phyloP scores from a whole-genome alignment of 2,329 filamentous ascomycete genomes.

The Ascochyta koolunga region DNA sequence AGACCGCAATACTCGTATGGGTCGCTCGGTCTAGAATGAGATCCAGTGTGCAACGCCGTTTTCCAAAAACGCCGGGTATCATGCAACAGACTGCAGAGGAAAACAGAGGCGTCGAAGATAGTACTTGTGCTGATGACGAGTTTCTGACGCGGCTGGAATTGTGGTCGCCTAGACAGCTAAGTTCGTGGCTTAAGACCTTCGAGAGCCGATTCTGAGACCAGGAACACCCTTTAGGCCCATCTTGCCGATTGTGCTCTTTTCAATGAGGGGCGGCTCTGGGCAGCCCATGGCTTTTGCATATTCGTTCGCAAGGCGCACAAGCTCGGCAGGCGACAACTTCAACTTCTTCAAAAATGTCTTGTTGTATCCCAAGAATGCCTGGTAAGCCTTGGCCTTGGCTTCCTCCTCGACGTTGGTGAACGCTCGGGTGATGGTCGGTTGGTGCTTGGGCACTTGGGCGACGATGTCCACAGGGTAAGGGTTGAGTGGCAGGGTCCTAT shows the following conservation, averaged over 20 bases:
- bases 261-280: conserved; percentile 53
- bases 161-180: conserved; percentile 11
- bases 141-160: not conserved
- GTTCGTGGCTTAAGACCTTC: conserved; percentile 15
- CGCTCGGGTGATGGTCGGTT: conserved; percentile 39
- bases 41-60: conserved; percentile 1
- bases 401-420: conserved; percentile 48
- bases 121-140: not conserved
- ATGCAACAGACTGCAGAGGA: conserved; percentile 15
- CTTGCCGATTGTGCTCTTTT: conserved; percentile 54
- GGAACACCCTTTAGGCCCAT: conserved; percentile 56
- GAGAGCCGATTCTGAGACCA: conserved; percentile 46
- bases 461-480: conserved; percentile 55
- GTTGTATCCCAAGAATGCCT: conserved; percentile 56
- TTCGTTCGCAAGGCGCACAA: conserved; percentile 53
- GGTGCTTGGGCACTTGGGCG: conserved; percentile 40
- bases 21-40: conserved; percentile 1
- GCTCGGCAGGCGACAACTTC: conserved; percentile 44
- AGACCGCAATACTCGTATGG: not conserved
- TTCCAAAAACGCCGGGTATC: conserved; percentile 14
- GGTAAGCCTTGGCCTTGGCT: conserved; percentile 53
- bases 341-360: conserved; percentile 54
- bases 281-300: conserved; percentile 53
- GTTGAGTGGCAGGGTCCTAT: conserved; percentile 58
- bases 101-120: not conserved